phyloP scores from a whole-genome alignment of 345 rosid species.

The Streptanthus diversifolius region DNA sequence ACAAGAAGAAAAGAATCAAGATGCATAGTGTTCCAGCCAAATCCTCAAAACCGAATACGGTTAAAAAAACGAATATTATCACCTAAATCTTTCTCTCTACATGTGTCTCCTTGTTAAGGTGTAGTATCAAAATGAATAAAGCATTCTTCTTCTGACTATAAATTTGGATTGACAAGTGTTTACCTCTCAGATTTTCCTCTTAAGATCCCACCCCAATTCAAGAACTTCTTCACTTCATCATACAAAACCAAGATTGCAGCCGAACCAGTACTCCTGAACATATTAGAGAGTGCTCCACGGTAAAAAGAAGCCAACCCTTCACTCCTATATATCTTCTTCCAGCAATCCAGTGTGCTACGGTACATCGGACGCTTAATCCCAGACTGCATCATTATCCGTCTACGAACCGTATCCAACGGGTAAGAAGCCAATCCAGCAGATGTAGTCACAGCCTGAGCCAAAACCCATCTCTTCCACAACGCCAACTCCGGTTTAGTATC shows the following conservation, averaged over 20 bases:
- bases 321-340: constrained; percentile 68
- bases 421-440: constrained; percentile 85
- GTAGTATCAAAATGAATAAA: constrained; percentile 29
- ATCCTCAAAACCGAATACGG: constrained; percentile 17
- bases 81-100: constrained; percentile 26
- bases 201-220: constrained; percentile 70
- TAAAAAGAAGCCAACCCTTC: constrained; percentile 82
- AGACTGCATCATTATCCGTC: constrained; percentile 97
- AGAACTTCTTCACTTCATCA: constrained; percentile 79
- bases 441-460: constrained; percentile 87
- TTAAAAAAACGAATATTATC: constrained; percentile 4
- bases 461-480: constrained; percentile 82
- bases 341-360: constrained; percentile 63
- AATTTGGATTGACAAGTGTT: constrained; percentile 3
- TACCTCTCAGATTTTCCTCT: constrained; percentile 19
- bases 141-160: constrained; percentile 8
- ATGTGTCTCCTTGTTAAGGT: constrained; percentile 19
- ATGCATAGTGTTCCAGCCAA: constrained; percentile 22
- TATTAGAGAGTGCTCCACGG: constrained; percentile 77
- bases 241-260: constrained; percentile 92
- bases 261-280: constrained; percentile 88
- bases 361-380: constrained; percentile 79
- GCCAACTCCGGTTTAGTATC: constrained; percentile 54
- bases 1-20: constrained; percentile 31
- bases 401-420: constrained; percentile 83